These are phyloP conservation scores for Aspergillus leporis DNA, from an alignment of 495 filamentous ascomycete species.

Conservation along the genomic window DNA sequence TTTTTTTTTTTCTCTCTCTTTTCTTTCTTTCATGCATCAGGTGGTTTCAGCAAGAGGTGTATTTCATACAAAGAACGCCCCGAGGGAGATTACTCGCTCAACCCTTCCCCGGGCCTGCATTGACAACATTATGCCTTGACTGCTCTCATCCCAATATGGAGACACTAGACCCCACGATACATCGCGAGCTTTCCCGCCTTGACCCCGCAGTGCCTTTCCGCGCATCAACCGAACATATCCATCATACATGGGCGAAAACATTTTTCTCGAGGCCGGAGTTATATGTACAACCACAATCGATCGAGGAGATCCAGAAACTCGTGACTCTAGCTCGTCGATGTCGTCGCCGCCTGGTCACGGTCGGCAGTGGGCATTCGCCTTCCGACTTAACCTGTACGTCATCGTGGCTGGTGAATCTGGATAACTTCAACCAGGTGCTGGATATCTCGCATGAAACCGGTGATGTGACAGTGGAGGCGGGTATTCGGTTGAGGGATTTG, in stretches of 20 bases:
- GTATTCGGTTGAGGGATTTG: conserved; percentile 76
- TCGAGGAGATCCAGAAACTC: conserved; percentile 79
- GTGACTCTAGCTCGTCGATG: conserved; percentile 79
- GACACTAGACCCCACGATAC: conserved; percentile 50
- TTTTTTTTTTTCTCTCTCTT: conserved; percentile 17
- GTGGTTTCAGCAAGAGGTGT: background rate
- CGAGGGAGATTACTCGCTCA: conserved; percentile 2
- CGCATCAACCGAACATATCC: conserved; percentile 65
- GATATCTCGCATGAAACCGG: conserved; percentile 62
- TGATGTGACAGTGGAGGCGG: conserved; percentile 75
- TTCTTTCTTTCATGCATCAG: background rate
- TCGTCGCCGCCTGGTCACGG: conserved; percentile 74
- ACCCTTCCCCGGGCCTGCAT: background rate
- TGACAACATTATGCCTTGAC: conserved; percentile 9
- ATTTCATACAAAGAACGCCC: background rate
- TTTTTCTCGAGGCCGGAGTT: conserved; percentile 85
- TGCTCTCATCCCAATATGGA: conserved; percentile 18
- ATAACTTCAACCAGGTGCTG: conserved; percentile 73
- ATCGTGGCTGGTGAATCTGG: conserved; percentile 92
- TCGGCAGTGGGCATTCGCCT: conserved; percentile 88
- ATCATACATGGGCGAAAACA: conserved; percentile 97
- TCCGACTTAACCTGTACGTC: conserved; percentile 92
- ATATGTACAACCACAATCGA: conserved; percentile 77
- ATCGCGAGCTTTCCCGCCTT: conserved; percentile 55
- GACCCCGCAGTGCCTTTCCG: conserved; percentile 72